Base-by-base conservation (phyloP, 805 yeast species). In the Kockiozyma suomiensis region DNA sequence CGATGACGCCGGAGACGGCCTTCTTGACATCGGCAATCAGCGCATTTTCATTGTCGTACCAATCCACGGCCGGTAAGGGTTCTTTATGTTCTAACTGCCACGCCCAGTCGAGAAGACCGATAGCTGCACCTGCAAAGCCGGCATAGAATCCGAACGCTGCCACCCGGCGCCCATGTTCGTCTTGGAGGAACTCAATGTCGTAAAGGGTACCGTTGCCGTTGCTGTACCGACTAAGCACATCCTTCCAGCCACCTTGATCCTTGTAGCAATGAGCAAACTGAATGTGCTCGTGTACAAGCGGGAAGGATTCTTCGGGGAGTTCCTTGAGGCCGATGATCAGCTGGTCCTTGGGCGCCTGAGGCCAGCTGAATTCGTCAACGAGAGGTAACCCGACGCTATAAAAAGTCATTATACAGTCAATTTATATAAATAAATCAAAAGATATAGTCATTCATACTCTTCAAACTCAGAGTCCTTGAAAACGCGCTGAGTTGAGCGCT, bases 81-180 rank as follows among this genome's bases (percentile, higher is more conserved):
- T 69, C 72, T 70, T 85, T 90, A 73, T 88, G 86, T 40, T 85
- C 76, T 75, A 89, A 93, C 76, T 93, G 93, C 78, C 88, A 87
- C 52, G 96, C 88, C 97, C 98, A 94, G 75, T 91, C 96, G 74
- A 84, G 84, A 53, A 93, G 80, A 70, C 99, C 99, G 57, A 94
- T 77, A 35, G 99, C 99, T 37, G 99, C 99, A 71, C 99, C 99
- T 5, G 98, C 99, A 74, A 94, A 94, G n/a, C 99, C 99, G 47
- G 99, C 99, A 75, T 93, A 93, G 80, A 84, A 94, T n/a, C 99
- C 99, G 73, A 94, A 94, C 7, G 99, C 99, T 47, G 99, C 99
- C 30, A 94, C 99, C 78, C 99, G 88, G 81, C 99, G 88, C 37
- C 98, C 98, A 71, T 84, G 85, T 69, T 88, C 97, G 74, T 94